phyloP scores from a whole-genome alignment of 805 yeast species.

The Lipomyces lipofer region DNA sequence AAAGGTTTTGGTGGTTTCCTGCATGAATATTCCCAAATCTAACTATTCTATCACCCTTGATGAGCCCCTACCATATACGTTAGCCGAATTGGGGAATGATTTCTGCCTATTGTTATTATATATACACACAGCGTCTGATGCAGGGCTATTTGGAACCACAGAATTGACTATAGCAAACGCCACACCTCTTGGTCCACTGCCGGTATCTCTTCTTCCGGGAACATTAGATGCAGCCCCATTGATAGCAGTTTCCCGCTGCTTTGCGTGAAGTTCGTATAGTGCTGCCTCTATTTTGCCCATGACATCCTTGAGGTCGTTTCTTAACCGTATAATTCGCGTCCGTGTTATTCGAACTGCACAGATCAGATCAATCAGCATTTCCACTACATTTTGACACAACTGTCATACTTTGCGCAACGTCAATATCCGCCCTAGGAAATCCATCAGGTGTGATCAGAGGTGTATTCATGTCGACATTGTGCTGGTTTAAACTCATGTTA shows the following conservation, averaged over 20 bases:
- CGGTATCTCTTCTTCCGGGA: background rate
- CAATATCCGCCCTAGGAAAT: slow-evolving; percentile 81
- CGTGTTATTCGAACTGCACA: slow-evolving; percentile 59
- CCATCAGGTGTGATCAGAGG: slow-evolving; percentile 71
- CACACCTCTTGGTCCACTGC: slow-evolving; percentile 27
- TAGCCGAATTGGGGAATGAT: too few species aligned
- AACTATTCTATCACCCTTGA: slow-evolving; percentile 55
- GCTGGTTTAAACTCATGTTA: slow-evolving; percentile 38
- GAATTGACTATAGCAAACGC: slow-evolving; percentile 60
- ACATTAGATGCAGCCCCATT: too few species aligned
- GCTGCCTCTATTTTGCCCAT: slow-evolving; percentile 49
- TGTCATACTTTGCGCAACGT: slow-evolving; percentile 59
- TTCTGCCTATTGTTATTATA: background rate
- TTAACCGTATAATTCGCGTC: slow-evolving; percentile 61
- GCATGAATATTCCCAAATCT: slow-evolving; percentile 57
- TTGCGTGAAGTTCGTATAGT: slow-evolving; percentile 48
- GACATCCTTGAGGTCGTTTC: slow-evolving; percentile 65
- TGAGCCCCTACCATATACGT: slow-evolving; percentile 47
- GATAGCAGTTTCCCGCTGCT: slow-evolving; percentile 6
- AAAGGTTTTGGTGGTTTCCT: slow-evolving; percentile 55
- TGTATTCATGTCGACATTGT: slow-evolving; percentile 62
- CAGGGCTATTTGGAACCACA: slow-evolving; percentile 59
- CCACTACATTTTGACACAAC: too few species aligned
- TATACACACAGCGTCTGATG: slow-evolving; percentile 43
- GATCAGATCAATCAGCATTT: background rate